Evolutionary conservation across 495 filamentous ascomycete genomes (phyloP), one percentile per base, ranked within the genome.

Genomic region (Penicillium parvum): DNA sequence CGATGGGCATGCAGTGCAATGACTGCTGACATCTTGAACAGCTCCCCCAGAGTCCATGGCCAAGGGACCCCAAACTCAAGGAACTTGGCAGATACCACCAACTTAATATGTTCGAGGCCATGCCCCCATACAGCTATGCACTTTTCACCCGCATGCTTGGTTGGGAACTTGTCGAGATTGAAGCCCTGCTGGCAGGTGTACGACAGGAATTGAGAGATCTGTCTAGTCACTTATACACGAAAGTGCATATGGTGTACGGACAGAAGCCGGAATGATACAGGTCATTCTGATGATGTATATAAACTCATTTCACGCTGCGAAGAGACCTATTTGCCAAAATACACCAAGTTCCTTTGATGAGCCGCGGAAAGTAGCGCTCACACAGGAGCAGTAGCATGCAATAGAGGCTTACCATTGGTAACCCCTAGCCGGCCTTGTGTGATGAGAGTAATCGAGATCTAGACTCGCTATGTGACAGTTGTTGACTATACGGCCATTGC

Each of bases 141-240:
- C 52, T 79, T 1, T 79, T 82, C 46, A 80, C 76, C 1, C 69
- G 71, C 12, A 64, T 73, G n/a, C 64, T 78, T 10, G 74, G 76
- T 2, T 79, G 75, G 71, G 35, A 69, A 39, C 10, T 61, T 41
- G 68, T 66, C 15, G 65, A 83, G 52, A 71, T 77, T 16, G 71
- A 81, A 46, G 67, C 67, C 7, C 65, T 82, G 42, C 63, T 78
- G 3, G 72, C 68, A 7, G 63, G 75, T 10, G 67, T 80, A 3
- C 66, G 73, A 27, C 66, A 65, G n/a, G 78, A 76, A 30, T 41
- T 84, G 23, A 57, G 67, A 29, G 73, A 82, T 48, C 54, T 63
- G 4, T 64, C 53, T 4, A 56, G 73, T 11, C 78, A 84, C 57
- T 25, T 70, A 22, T 72, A 70, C 40, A 54, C 66, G 3, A 55